phyloP scores from a whole-genome alignment of 805 yeast species.

The Ascoidea tarda region DNA sequence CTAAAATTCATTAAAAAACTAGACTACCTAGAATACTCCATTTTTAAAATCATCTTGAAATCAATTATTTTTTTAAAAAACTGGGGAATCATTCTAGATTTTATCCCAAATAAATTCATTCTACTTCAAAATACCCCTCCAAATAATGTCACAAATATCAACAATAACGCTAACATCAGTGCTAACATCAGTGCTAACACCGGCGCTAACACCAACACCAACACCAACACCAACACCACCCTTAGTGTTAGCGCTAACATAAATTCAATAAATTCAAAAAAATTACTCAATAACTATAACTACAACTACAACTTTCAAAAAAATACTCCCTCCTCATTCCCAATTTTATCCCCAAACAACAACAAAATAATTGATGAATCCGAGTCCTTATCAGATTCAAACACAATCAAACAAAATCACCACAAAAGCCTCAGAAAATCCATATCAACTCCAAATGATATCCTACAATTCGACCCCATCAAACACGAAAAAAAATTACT shows the following conservation, averaged over 20 bases:
- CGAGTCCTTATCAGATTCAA: not conserved
- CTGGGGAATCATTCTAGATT: slow-evolving; percentile 59
- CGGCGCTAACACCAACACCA: not conserved
- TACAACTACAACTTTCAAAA: no score
- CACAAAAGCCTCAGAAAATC: slow-evolving; percentile 8
- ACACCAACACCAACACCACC: not conserved
- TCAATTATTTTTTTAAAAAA: slow-evolving; percentile 49
- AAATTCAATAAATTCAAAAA: no score
- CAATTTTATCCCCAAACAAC: no score
- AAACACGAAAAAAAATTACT: no score
- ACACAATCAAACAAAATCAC: slow-evolving; percentile 10
- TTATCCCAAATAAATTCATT: slow-evolving; percentile 18
- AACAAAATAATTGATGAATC: no score
- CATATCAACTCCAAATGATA: slow-evolving; percentile 12
- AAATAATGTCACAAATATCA: no score
- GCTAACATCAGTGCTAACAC: not conserved
- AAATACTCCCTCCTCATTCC: no score
- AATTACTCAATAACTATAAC: no score
- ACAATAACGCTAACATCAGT: not conserved
- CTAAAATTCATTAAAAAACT: slow-evolving; percentile 25
- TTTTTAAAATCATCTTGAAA: slow-evolving; percentile 52
- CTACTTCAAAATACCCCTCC: not conserved
- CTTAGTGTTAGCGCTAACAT: no score
- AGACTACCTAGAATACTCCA: slow-evolving; percentile 45
- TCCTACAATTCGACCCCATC: no score